Conservation (phyloP, 163 green algal genomes). For the Volvox carteri region DNA sequence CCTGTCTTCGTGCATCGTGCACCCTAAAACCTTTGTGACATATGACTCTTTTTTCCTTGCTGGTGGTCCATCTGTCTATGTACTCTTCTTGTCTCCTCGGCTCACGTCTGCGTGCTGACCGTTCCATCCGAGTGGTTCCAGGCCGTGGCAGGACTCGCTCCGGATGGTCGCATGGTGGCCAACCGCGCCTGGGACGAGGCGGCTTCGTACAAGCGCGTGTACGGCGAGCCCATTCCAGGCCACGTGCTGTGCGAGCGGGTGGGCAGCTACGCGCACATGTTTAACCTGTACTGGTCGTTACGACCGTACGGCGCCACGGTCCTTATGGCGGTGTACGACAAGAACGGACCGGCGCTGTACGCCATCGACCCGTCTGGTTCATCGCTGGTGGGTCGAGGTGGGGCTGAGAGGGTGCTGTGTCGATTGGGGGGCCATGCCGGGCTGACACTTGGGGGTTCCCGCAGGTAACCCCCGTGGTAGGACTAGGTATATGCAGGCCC, state of each 20-base stretch:
- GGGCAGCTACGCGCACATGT: conserved; percentile 95
- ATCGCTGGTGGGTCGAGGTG: conserved; percentile 8
- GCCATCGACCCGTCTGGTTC: conserved; percentile 92
- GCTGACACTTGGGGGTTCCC: no score
- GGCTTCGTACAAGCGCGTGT: conserved; percentile 93
- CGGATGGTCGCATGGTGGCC: conserved; percentile 94
- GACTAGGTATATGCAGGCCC: no score
- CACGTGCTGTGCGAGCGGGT: conserved; percentile 94
- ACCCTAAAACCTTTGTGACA: no score
- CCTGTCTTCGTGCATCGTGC: no score
- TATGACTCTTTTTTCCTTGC: no score
- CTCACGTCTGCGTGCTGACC: no score
- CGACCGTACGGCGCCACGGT: conserved; percentile 89
- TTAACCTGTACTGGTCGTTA: conserved; percentile 98
- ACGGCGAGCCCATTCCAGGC: conserved; percentile 94
- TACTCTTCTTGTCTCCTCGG: no score
- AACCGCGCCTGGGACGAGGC: conserved; percentile 89
- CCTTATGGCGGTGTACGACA: conserved; percentile 87
- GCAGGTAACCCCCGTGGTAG: no score
- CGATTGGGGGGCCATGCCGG: not conserved
- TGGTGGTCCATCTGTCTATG: no score
- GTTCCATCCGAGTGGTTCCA: no score
- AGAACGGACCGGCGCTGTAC: conserved; percentile 92
- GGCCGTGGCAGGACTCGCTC: conserved; percentile 88
- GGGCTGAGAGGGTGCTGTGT: not conserved